These are phyloP conservation scores for Calophaca sinica DNA, from an alignment of 306 rosid species.

Conservation along the genomic window DNA sequence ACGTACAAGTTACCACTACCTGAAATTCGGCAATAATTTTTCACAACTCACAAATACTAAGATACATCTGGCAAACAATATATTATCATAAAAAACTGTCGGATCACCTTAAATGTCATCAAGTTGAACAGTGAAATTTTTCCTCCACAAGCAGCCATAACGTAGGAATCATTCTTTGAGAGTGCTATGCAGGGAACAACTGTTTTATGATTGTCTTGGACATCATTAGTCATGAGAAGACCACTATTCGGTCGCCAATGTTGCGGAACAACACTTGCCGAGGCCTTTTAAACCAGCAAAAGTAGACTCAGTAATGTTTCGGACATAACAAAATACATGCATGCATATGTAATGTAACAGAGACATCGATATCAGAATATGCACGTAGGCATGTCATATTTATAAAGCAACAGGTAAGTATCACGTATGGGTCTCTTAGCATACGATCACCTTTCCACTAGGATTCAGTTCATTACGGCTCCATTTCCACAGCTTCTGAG, in stretches of 20 bases:
- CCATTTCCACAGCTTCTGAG: constrained; percentile 82
- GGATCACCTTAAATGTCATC: constrained; percentile 14
- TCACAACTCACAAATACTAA: constrained; percentile 27
- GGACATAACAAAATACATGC: constrained; percentile 7
- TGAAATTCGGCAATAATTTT: constrained; percentile 38
- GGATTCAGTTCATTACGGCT: constrained; percentile 56
- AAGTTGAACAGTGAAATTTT: constrained; percentile 56
- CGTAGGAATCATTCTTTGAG: constrained; percentile 63
- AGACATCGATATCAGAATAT: not conserved
- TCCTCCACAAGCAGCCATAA: constrained; percentile 65
- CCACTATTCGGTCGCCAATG: constrained; percentile 32
- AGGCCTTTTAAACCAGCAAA: constrained; percentile 57
- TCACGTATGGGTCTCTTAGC: no score
- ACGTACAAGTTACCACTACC: constrained; percentile 67
- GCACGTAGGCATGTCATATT: no score
- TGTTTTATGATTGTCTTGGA: constrained; percentile 33
- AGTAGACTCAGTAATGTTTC: not conserved
- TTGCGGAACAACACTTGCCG: constrained; percentile 49
- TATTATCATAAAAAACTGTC: not conserved
- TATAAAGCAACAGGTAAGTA: no score
- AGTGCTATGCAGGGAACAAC: constrained; percentile 64
- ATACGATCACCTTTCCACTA: constrained; percentile 53
- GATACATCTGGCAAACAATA: not conserved
- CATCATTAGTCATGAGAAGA: constrained; percentile 20
- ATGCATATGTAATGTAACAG: constrained; percentile 6